Base-by-base conservation (phyloP, 2,329 filamentous ascomycete genomes). In the Aspergillus costaricaensis region DNA sequence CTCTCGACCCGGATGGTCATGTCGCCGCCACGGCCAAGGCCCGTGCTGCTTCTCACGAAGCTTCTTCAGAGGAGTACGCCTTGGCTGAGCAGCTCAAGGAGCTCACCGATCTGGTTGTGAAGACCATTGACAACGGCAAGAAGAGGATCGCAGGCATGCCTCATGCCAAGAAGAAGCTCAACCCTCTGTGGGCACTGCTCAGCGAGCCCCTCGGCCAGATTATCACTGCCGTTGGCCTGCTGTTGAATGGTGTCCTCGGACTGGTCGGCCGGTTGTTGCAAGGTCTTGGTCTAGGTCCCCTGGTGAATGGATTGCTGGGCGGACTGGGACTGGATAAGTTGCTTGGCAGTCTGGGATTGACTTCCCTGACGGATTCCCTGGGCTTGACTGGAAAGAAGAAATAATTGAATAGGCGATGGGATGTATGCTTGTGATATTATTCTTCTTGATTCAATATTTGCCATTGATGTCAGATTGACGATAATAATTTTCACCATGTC, bases 141-240 rank as follows among this genome's bases (percentile, higher is more conserved):
- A 91, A 89, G 81, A 91, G 91, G 82, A 90, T 96, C 62, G 87
- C 90, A 71, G 90, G 91, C 72, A 95, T 96, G 91, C 92, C 93
- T 5, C 90, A 96, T 67, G 93, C 92, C 47, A 96, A 96, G 88
- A 94, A 96, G 84, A 88, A 94, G 81, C 84, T 96, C 62, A 96
- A 94, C 80, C 92, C 93, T 10, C 86, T 97, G 30, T 96, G 92
- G 92, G 87, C 82, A 30, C 82, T 96, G 52, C 70, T 78, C 7
- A 72, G 70, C 38, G 91, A 96, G 82, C 93, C 93, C 10, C 81
- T 96, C 21, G 91, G 92, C 84, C 93, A 97, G 83, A 96, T 96
- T 73, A 85, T 96, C 52, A 91, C 92, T 8, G 92, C 91, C 10
- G 92, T 96, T 49, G 93, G 93, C 21, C 79, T 96, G 61, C 77